phyloP scores from a whole-genome alignment of 2,329 filamentous ascomycete species.

The Dactylellina parvicollis region DNA sequence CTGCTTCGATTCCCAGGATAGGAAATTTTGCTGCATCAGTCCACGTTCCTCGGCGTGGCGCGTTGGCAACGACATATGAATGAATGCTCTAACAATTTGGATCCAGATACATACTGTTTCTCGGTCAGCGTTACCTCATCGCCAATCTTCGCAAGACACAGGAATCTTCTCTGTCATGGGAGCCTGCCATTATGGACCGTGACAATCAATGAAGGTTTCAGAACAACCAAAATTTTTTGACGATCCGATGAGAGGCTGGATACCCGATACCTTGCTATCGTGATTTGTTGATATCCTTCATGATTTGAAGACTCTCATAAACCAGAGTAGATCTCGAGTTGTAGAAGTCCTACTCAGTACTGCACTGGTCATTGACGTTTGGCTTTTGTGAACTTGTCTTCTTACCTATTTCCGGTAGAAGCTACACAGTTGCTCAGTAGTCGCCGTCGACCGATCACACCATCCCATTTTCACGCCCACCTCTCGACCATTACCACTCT shows the following conservation, averaged over 20 bases:
- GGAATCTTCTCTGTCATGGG: slow-evolving; percentile 52
- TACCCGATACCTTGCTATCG: slow-evolving; percentile 35
- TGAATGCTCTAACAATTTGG: slow-evolving; percentile 49
- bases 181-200: slow-evolving; percentile 41
- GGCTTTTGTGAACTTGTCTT: slow-evolving; percentile 13
- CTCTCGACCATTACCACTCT: slow-evolving; percentile 6
- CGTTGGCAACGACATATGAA: slow-evolving; percentile 48
- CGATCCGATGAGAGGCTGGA: slow-evolving; percentile 53
- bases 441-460: slow-evolving; percentile 22
- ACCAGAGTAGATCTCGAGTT: slow-evolving; percentile 31
- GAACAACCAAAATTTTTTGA: slow-evolving; percentile 40
- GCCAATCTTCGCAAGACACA: slow-evolving; percentile 26
- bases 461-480: not conserved
- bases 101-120: slow-evolving; percentile 33
- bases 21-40: slow-evolving; percentile 53
- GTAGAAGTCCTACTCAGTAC: slow-evolving; percentile 25
- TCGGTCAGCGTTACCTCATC: slow-evolving; percentile 44
- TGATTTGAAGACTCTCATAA: slow-evolving; percentile 44
- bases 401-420: not conserved
- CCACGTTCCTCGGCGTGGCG: slow-evolving; percentile 53
- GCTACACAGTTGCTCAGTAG: slow-evolving; percentile 21
- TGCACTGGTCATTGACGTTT: slow-evolving; percentile 32
- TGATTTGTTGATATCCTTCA: slow-evolving; percentile 45
- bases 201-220: slow-evolving; percentile 51
- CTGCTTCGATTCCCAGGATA: slow-evolving; percentile 51